Base-by-base conservation (phyloP, 495 filamentous ascomycete species). In the Aspergillus heteromorphus region DNA sequence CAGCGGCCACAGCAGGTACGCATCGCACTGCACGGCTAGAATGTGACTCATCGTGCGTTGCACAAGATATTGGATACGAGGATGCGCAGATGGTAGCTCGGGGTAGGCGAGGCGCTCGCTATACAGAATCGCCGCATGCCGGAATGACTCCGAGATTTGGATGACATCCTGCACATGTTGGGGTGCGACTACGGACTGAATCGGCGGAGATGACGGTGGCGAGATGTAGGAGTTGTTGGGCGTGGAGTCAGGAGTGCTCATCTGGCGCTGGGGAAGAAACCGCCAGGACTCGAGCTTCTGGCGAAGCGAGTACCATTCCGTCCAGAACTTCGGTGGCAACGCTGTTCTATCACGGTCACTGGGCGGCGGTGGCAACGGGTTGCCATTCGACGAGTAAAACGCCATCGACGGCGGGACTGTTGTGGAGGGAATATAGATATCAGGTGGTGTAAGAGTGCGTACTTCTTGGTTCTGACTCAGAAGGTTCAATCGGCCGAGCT, bases 1-100 rank as follows among this genome's bases (percentile, higher is more conserved):
- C 9, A 97, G 78, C 8, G 92, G 92, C 92, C 92, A 97, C 2
- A 97, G 83, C 20, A 97, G 74, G 61, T 93, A 96, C 64, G 95
- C 92, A 68, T 93, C 88, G 1, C 85, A 80, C 55, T 88, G 81
- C 19, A 96, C 85, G 48, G 83, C 83, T 13, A 83, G 83, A 34
- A 95, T 86, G 68, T 93, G 91, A 66, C 84, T 87, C 48, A 96
- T 78, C 9, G 92, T 86, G 51, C 87, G 83, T 52, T 81, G 81
- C 36, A 96, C 90, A 3, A 95, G 81, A 49, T 83, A 84, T 64
- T 92, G 90, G 70, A 96, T 88, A 58, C 88, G 88, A 47, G 85
- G 82, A 64, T 92, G 82, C 9, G 78, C 78, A 0, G 88, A 88
- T 11, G 91, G 84, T 2, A 88, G 70, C 49, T 82, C 78, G 14